Evolutionary conservation across 768 basidiomycete species (phyloP), one percentile per base, ranked within the genome.

Genomic region (Amanita polypyramis): DNA sequence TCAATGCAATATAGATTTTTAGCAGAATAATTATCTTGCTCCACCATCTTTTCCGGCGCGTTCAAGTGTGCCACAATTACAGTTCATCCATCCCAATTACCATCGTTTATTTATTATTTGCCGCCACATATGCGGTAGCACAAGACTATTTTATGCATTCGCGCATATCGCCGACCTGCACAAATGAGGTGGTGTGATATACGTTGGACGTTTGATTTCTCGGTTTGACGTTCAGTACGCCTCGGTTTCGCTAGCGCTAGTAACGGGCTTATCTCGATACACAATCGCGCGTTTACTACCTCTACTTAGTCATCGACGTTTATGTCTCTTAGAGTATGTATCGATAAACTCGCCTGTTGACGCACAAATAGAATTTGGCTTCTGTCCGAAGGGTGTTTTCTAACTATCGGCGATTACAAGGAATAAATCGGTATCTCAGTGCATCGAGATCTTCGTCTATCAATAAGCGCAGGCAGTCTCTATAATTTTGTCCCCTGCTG

Each of bases 401-500:
- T 25, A 10, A 5, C 11, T n/a, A n/a, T 41, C 25, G 25, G 25
- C 25, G 7, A 27, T 27, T 27, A 27, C 25, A 27, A 27, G 25
- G 4, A 27, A 27, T 27, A 7, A 27, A 27, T 27, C 25, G 25
- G 25, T 8, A 23, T 41, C 23, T 41, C 40, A n/a, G 10, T 25
- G 14, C 6, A 29, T 43, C 27, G 27, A 29, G 41, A 30, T 30
- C 42, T 15, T 20, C 25, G 6, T 20, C 33, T 36, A 36, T 33
- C 14, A 15, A 45, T 35, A 21, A 17, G 17, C n/a, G 9, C 33
- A n/a, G n/a, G n/a, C n/a, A n/a, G 11, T 19, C 20, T 32, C 32
- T 34, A 41, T 2, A 41, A 30, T 27, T 19, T 48, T 21, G 37
- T 3, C n/a, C 47, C 30, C 23, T 27, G 23, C 64, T 69, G 69